Evolutionary conservation across 345 rosid genomes (phyloP), one percentile per base, ranked within the genome.

Genomic region (Hypericum perforatum): DNA sequence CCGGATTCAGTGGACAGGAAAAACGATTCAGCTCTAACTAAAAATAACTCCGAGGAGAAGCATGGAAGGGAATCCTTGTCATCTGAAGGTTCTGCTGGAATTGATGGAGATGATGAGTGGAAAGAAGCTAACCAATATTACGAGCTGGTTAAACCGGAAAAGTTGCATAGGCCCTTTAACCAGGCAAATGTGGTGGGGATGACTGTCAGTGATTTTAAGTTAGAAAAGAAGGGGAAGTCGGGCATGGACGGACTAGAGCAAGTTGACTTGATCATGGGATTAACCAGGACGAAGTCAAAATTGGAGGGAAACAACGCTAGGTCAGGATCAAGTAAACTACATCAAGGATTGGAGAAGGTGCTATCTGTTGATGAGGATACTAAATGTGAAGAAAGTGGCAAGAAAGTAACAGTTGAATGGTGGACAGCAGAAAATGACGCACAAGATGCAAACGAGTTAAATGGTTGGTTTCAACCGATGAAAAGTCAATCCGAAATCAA

Each of bases 41-140:
- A 14, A 67, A 67, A 29, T 39, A 57, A 60, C 50, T 45, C 43
- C 38, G 74, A 61, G 37, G 75, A 73, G 66, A 74, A 58, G 61
- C 68, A 43, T 49, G 78, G 57, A 57, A 71, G 70, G 49, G 70
- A 72, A 64, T 69, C 72, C 36, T 56, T 29, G 16, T 71, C 77
- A 16, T 59, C 76, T 56, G 79, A 72, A 74, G 77, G 62, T 14
- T 67, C 67, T 40, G 73, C 44, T 15, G 54, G 43, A 58, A 60
- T 67, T 52, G 77, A 74, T 56, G 87, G 65, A 62, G 77, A 70
- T 60, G 79, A 72, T 60, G 88, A 81, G 61, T 84, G 94, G 94
- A 75, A 85, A 72, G 94, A 83, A 57, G 85, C 88, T 58, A 58
- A 73, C 5, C 72, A 81, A 41, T 82, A 74, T 75, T 85, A 77